phyloP scores from a whole-genome alignment of 805 yeast species.

The Myxozyma geophila region DNA sequence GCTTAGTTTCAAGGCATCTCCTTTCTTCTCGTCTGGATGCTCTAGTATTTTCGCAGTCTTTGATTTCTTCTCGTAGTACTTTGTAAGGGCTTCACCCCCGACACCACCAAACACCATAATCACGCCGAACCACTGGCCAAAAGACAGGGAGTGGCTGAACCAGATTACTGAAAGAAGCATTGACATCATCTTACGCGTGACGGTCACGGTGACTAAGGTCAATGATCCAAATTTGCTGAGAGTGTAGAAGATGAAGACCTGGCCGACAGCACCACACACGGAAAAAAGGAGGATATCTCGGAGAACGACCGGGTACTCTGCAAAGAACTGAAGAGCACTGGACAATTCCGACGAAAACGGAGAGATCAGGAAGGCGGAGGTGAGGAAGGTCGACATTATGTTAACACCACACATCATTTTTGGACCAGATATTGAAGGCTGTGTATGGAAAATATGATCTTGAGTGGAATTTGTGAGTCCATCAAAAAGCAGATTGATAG shows the following conservation, averaged over 20 bases:
- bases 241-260: slow-evolving; percentile 87
- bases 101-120: slow-evolving; percentile 82
- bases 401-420: slow-evolving; percentile 81
- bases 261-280: slow-evolving; percentile 86
- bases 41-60: background rate
- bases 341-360: slow-evolving; percentile 55
- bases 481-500: slow-evolving; percentile 73
- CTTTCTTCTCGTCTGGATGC: background rate
- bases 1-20: background rate
- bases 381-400: slow-evolving; percentile 50
- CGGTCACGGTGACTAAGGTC: slow-evolving; percentile 87
- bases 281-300: slow-evolving; percentile 69
- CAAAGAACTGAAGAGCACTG: slow-evolving; percentile 56
- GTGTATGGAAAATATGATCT: slow-evolving; percentile 71
- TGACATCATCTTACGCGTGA: slow-evolving; percentile 93
- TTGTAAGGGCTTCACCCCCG: slow-evolving; percentile 67
- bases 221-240: slow-evolving; percentile 84
- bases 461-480: slow-evolving; percentile 94
- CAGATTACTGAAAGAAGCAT: slow-evolving; percentile 87
- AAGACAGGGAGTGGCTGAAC: slow-evolving; percentile 74
- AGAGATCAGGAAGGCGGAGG: slow-evolving; percentile 47
- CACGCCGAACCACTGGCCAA: slow-evolving; percentile 79
- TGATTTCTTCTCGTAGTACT: slow-evolving; percentile 25
- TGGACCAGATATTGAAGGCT: slow-evolving; percentile 70
- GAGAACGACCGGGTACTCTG: slow-evolving; percentile 57